A percentile compares a stretch with the other conserved stretches of the same genome.
These are phyloP conservation scores for Termitomyces sp. DNA, from an alignment of 768 basidiomycete genomes.

Conservation along the genomic window DNA sequence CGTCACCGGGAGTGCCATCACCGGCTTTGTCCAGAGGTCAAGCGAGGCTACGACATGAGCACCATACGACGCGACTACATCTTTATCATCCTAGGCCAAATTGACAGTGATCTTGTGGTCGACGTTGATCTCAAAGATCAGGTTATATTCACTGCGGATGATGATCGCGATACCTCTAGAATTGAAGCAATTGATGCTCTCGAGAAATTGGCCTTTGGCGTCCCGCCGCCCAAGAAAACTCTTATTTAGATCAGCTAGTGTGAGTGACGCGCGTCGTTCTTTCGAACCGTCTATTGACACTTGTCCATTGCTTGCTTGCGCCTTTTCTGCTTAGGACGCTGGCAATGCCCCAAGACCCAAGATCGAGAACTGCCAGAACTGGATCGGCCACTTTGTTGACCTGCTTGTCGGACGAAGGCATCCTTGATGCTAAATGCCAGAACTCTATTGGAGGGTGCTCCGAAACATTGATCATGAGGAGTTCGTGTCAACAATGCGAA, in stretches of 20 bases:
- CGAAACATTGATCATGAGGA: background rate
- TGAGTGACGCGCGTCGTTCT: background rate
- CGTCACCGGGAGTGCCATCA: constrained; percentile 1
- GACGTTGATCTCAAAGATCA: background rate
- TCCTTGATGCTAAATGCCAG: background rate
- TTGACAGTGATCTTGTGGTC: background rate
- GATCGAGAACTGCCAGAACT: constrained; percentile 2
- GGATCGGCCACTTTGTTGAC: constrained; percentile 1
- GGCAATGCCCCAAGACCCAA: background rate
- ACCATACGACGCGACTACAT: background rate
- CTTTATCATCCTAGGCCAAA: background rate
- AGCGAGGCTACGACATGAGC: constrained; percentile 2
- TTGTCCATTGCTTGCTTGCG: background rate
- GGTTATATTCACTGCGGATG: background rate
- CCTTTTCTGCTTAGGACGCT: background rate
- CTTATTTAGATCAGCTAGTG: background rate
- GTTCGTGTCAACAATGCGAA: background rate
- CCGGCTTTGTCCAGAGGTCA: constrained; percentile 4
- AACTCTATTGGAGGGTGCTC: background rate
- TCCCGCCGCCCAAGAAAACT: background rate
- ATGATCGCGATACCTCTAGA: background rate
- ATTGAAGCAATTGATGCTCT: background rate
- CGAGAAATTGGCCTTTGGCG: background rate
- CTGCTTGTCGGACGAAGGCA: background rate
- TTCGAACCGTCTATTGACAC: background rate